Conservation (phyloP, 1,284 basidiomycete genomes). For the Prillingera fragicola region DNA sequence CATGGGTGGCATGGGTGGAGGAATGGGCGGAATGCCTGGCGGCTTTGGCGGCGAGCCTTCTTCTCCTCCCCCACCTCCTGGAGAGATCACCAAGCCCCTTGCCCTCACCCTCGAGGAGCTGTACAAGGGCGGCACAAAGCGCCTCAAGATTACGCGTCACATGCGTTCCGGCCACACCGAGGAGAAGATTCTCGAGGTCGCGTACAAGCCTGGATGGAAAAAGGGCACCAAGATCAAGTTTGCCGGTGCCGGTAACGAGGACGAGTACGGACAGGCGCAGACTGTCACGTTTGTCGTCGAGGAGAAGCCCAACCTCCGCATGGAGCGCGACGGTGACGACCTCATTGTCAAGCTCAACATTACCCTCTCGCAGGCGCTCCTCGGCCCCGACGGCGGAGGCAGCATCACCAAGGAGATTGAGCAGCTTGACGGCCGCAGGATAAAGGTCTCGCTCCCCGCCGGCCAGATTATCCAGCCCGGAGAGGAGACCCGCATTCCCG, state of each 20-base stretch:
- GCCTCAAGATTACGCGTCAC: slow-evolving; percentile 77
- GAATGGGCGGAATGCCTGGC: slow-evolving; percentile 58
- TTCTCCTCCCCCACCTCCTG: slow-evolving; percentile 48
- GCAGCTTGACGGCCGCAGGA: slow-evolving; percentile 68
- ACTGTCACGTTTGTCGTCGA: slow-evolving; percentile 80
- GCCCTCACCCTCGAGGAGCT: slow-evolving; percentile 85
- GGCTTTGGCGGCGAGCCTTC: slow-evolving; percentile 28
- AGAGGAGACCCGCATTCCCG: slow-evolving; percentile 61
- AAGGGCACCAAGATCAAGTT: slow-evolving; percentile 86
- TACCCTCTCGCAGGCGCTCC: slow-evolving; percentile 79
- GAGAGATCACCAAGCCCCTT: slow-evolving; percentile 75
- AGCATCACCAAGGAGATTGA: slow-evolving; percentile 56
- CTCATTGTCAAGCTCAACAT: slow-evolving; percentile 61
- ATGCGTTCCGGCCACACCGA: slow-evolving; percentile 68
- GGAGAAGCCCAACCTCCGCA: slow-evolving; percentile 75
- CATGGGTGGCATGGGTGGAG: slow-evolving; percentile 51
- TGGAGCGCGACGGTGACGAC: slow-evolving; percentile 73
- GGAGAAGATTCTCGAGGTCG: slow-evolving; percentile 85
- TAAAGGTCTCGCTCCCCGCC: slow-evolving; percentile 63
- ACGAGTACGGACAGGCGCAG: slow-evolving; percentile 64
- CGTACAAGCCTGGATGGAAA: slow-evolving; percentile 66
- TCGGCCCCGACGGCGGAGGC: slow-evolving; percentile 43
- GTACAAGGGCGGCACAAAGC: slow-evolving; percentile 82
- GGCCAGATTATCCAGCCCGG: slow-evolving; percentile 72
- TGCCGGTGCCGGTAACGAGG: slow-evolving; percentile 79